These are phyloP conservation scores for Candida sanyaensis DNA, from an alignment of 1,139 yeast species.

Conservation along the genomic window DNA sequence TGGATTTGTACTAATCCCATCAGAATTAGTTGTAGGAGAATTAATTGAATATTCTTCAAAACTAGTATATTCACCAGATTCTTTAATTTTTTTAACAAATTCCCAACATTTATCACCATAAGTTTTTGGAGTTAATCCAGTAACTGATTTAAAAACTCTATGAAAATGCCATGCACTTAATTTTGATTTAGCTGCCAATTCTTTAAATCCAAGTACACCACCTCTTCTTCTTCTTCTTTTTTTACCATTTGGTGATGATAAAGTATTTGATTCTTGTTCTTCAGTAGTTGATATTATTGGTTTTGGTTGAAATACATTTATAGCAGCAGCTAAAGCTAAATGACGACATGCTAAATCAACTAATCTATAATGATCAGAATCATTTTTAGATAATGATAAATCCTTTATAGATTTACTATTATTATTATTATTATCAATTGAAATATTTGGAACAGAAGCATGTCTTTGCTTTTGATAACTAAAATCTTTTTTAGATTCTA, in stretches of 20 bases:
- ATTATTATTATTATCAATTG: slow-evolving; percentile 22
- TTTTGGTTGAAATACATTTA: slow-evolving; percentile 41
- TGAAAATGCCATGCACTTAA: slow-evolving; percentile 95
- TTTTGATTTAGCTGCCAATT: slow-evolving; percentile 80
- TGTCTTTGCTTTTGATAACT: too few species aligned
- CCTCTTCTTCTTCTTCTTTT: slow-evolving; percentile 73
- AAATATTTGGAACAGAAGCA: slow-evolving; percentile 10
- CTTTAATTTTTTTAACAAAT: slow-evolving; percentile 46
- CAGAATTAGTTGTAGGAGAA: slow-evolving; percentile 3
- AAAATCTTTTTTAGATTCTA: slow-evolving; percentile 26
- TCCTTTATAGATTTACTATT: slow-evolving; percentile 29
- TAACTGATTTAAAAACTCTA: slow-evolving; percentile 81
- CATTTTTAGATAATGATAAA: slow-evolving; percentile 50
- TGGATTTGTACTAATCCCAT: not conserved
- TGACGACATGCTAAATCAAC: slow-evolving; percentile 84
- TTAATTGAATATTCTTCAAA: slow-evolving; percentile 11
- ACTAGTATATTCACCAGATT: slow-evolving; percentile 19
- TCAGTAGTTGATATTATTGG: slow-evolving; percentile 6
- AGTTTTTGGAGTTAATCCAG: slow-evolving; percentile 84
- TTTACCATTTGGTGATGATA: slow-evolving; percentile 6
- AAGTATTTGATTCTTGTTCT: slow-evolving; percentile 19
- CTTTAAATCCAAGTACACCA: slow-evolving; percentile 86
- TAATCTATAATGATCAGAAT: slow-evolving; percentile 66
- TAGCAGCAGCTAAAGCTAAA: slow-evolving; percentile 78
- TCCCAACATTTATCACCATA: slow-evolving; percentile 89